Evolutionary conservation across 2,329 filamentous ascomycete species (phyloP).

Genomic region (Helicocarpus griseus): DNA sequence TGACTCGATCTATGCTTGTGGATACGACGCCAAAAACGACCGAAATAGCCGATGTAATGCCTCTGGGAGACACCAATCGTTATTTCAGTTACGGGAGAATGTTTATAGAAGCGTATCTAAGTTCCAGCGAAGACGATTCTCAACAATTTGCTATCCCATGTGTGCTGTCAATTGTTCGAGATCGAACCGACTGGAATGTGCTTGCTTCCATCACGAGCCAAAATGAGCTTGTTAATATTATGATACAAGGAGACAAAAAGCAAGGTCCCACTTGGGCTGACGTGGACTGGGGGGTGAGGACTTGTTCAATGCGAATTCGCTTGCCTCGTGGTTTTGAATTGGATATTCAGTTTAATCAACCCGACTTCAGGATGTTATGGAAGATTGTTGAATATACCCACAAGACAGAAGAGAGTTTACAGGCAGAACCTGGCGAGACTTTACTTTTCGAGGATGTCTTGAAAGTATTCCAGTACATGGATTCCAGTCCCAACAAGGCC

Average conservation of each 20-base stretch:
- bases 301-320: conserved; percentile 55
- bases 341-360: conserved; percentile 59
- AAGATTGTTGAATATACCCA: conserved; percentile 77
- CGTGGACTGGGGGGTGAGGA: conserved; percentile 65
- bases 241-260: conserved; percentile 59
- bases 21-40: conserved; percentile 34
- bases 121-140: conserved; percentile 60
- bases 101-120: conserved; percentile 62
- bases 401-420: conserved; percentile 63
- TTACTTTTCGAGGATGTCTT: conserved; percentile 60
- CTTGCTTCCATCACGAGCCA: conserved; percentile 71
- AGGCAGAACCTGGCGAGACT: conserved; percentile 58
- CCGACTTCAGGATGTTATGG: conserved; percentile 71
- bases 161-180: conserved; percentile 64
- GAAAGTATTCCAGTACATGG: conserved; percentile 70
- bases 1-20: conserved; percentile 35
- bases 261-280: conserved; percentile 70
- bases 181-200: conserved; percentile 57
- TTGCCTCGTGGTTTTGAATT: conserved; percentile 69
- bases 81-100: conserved; percentile 74
- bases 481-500: conserved; percentile 57
- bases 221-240: conserved; percentile 64
- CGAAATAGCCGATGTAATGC: conserved; percentile 56
- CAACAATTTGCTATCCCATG: conserved; percentile 63
- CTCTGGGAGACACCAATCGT: conserved; percentile 62